Evolutionary conservation across 1,284 basidiomycete genomes (phyloP).

Genomic region (Pterulicium gracile): DNA sequence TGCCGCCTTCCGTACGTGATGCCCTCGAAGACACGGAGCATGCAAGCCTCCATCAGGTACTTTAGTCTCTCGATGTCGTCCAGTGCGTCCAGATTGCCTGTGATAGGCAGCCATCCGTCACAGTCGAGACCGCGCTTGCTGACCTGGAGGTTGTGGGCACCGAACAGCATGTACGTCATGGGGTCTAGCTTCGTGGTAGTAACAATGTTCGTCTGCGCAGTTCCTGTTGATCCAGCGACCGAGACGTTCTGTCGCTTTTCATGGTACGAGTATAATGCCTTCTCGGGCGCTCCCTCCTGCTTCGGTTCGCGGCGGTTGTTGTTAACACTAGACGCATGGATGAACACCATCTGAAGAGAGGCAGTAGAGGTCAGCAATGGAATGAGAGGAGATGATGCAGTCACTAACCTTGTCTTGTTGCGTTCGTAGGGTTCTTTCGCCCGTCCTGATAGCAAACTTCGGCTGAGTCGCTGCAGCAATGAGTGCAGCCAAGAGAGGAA

Average conservation of each 20-base stretch:
- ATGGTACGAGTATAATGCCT: conserved; percentile 76
- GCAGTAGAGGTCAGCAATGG: conserved; percentile 10
- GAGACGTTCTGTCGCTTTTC: conserved; percentile 81
- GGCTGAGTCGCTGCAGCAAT: conserved; percentile 85
- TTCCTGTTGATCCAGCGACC: conserved; percentile 23
- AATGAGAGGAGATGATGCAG: conserved; percentile 2
- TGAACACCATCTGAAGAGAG: conserved; percentile 45
- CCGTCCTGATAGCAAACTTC: conserved; percentile 86
- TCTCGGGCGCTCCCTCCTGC: conserved; percentile 39
- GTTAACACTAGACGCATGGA: conserved; percentile 87
- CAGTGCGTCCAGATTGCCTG: conserved; percentile 67
- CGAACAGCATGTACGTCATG: conserved; percentile 88
- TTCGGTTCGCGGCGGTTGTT: conserved; percentile 52
- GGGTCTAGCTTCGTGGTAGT: conserved; percentile 84
- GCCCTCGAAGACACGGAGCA: conserved; percentile 90
- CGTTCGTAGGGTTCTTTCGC: conserved; percentile 69
- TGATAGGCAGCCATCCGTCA: conserved; percentile 86
- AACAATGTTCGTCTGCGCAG: conserved; percentile 64
- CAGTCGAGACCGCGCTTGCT: conserved; percentile 69
- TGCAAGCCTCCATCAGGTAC: conserved; percentile 70
- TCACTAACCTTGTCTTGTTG: conserved; percentile 73
- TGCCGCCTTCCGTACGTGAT: conserved; percentile 43
- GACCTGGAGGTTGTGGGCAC: conserved; percentile 70
- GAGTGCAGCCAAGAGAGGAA: conserved; percentile 78
- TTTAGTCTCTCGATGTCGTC: conserved; percentile 85